These are phyloP conservation scores for Neurospora pannonica DNA, from an alignment of 495 filamentous ascomycete species.

Conservation along the genomic window DNA sequence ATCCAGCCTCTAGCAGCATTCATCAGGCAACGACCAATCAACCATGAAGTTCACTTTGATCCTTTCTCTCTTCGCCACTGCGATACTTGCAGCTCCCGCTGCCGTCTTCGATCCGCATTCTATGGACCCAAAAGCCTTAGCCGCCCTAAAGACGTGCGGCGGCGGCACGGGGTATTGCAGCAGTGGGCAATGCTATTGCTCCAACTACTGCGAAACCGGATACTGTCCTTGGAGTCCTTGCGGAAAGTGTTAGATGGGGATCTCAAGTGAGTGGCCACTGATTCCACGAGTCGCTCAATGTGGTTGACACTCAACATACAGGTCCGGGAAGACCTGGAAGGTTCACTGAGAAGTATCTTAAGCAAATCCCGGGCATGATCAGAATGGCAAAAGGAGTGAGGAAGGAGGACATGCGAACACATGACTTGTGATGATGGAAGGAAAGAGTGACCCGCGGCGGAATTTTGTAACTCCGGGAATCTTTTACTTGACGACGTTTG, in stretches of 20 bases:
- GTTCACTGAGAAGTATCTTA: too few relatives aligned
- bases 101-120: neutral
- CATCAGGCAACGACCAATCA: neutral
- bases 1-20: neutral
- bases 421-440: neutral
- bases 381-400: neutral
- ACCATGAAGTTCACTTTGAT: neutral
- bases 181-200: neutral
- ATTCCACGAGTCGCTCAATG: neutral
- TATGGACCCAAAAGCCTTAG: neutral
- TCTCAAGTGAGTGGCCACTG: neutral
- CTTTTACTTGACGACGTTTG: neutral
- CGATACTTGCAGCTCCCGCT: neutral
- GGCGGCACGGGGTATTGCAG: neutral
- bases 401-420: neutral
- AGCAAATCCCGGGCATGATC: neutral
- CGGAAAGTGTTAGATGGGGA: neutral
- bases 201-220: neutral
- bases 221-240: neutral
- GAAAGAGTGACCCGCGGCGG: neutral
- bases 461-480: neutral
- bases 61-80: neutral
- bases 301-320: neutral
- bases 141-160: neutral
- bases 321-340: too few relatives aligned